A percentile compares a stretch with the other conserved stretches of the same genome.
These are phyloP conservation scores for Serendipita sp. DNA, from an alignment of 768 basidiomycete species.

Conservation along the genomic window DNA sequence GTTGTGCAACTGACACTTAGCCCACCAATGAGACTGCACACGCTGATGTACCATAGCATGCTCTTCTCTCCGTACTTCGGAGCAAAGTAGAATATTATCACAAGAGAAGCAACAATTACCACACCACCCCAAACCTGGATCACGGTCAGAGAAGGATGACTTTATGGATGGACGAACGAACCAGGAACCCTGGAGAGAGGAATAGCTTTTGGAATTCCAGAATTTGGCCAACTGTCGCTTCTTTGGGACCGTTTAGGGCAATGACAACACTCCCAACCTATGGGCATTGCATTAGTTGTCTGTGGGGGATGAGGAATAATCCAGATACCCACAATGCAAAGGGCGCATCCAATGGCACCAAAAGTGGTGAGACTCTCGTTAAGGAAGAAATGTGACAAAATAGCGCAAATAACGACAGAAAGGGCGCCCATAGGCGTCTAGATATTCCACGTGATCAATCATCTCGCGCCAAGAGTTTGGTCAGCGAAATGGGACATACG, in stretches of 20 bases:
- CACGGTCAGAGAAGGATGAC: constrained; percentile 11
- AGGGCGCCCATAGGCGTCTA: constrained; percentile 91
- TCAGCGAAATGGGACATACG: constrained; percentile 22
- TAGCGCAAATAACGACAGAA: constrained; percentile 88
- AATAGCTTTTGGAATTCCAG: constrained; percentile 61
- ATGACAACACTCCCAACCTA: constrained; percentile 79
- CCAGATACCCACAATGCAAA: constrained; percentile 58
- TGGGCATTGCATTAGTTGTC: constrained; percentile 4
- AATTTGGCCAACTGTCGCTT: constrained; percentile 54
- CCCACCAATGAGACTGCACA: constrained; percentile 95
- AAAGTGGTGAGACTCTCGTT: constrained; percentile 88
- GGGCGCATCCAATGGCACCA: constrained; percentile 88
- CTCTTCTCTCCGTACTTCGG: constrained; percentile 75
- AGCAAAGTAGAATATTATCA: constrained; percentile 69
- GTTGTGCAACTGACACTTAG: constrained; percentile 89
- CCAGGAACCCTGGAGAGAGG: constrained; percentile 67
- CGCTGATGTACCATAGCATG: constrained; percentile 89
- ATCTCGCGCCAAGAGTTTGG: background rate
- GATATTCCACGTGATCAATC: background rate
- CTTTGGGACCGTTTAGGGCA: constrained; percentile 73
- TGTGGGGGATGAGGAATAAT: background rate
- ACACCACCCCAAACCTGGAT: constrained; percentile 31
- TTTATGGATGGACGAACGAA: constrained; percentile 2
- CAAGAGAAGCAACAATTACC: constrained; percentile 45
- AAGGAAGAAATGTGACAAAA: constrained; percentile 83